Evolutionary conservation across 108 stramenopile species (phyloP).

Genomic region (Stephanodiscus triporus): DNA sequence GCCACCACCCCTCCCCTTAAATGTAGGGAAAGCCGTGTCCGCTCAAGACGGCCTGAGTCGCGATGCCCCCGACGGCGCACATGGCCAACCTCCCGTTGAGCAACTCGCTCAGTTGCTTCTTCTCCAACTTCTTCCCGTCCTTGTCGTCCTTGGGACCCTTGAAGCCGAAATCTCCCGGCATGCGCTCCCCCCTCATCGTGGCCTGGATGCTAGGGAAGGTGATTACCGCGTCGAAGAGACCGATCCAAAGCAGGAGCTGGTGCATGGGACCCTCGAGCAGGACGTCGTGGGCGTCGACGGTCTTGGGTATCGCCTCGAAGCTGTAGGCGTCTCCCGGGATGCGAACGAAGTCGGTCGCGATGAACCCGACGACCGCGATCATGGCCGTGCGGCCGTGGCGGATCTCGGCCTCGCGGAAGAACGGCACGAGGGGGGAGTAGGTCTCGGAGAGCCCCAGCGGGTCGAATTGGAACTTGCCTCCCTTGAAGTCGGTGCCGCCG

Average conservation of each 20-base stretch:
- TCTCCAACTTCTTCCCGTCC: conserved; percentile 38
- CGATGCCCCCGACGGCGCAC: conserved; percentile 92
- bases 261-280: conserved; percentile 76
- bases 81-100: conserved; percentile 94
- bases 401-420: conserved; percentile 91
- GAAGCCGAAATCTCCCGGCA: conserved; percentile 79
- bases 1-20: too few relatives aligned
- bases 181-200: conserved; percentile 75
- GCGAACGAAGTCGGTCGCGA: conserved; percentile 84
- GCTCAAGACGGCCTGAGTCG: conserved; percentile 77
- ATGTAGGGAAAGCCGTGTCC: conserved; percentile 94
- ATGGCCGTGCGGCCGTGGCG: conserved; percentile 90
- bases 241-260: conserved; percentile 75
- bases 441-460: conserved; percentile 71
- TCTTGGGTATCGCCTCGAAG: conserved; percentile 80
- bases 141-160: conserved; percentile 56
- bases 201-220: conserved; percentile 64
- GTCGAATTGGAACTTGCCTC: conserved; percentile 66
- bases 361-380: conserved; percentile 85
- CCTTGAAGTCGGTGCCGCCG: conserved; percentile 57
- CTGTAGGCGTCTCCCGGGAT: conserved; percentile 86
- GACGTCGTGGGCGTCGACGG: conserved; percentile 78
- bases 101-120: conserved; percentile 58
- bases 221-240: conserved; percentile 66
- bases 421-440: conserved; percentile 58